Evolutionary conservation across 352 stramenopile genomes (phyloP), one percentile per base, ranked within the genome.

Genomic region (Pythium phragmiticola): DNA sequence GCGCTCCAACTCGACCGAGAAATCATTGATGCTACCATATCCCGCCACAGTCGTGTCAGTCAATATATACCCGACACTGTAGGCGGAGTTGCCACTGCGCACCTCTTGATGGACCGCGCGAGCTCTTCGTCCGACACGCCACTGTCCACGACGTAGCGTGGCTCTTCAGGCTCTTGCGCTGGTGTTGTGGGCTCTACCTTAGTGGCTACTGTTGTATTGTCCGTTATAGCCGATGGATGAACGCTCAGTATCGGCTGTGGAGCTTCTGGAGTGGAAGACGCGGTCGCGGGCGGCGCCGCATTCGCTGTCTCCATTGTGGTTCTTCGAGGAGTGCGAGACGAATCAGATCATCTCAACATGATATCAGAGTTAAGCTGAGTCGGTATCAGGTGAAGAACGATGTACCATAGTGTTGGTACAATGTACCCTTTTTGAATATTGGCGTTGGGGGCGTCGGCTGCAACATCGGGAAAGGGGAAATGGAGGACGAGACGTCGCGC

Each of bases 1-100:
- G 16, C 65, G 74, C 63, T 81, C 61, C 42, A 81, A 45, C 39
- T 76, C 65, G 17, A 69, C 36, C 34, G 74, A 78, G 42, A 73
- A 81, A 12, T 63, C 53, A 46, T 78, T 68, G 26, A 78, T 23
- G 46, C 74, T 81, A 41, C n/a, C 26, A 43, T 11, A 17, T n/a
- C 19, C 33, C 54, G 14, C 39, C 21, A 14, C 33, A 57, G 37
- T n/a, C 21, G 37, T 23, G 12, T 37, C 9, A 41, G 12, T 17
- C 4, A 2, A 23, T 4, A 23, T 26, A 39, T 12, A 6, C 16
- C 34, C 9, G 14, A 34, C 8, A 9, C 8, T 52, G 12, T 52
- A 16, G 17, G 7, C 16, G 26, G 21, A 11, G 46, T 34, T 33
- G 19, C 6, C 11, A 52, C 19, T 13, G 48, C 62, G 17, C 36